Evolutionary conservation across 2,329 filamentous ascomycete species (phyloP).

Genomic region (Diaporthe sp.): DNA sequence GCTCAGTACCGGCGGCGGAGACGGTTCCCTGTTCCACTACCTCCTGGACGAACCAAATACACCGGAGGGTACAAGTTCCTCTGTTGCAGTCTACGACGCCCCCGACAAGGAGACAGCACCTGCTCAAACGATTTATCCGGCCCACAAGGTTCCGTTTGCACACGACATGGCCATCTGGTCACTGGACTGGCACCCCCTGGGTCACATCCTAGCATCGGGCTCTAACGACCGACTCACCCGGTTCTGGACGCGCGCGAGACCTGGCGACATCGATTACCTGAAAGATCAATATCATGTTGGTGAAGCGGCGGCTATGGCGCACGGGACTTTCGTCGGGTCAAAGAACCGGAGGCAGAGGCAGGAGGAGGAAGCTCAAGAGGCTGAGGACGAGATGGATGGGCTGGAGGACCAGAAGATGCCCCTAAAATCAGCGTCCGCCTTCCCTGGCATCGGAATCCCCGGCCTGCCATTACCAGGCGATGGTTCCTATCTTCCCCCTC

Average conservation of each 20-base stretch:
- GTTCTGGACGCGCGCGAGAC: constrained; percentile 93
- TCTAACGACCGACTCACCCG: constrained; percentile 97
- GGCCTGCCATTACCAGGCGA: constrained; percentile 64
- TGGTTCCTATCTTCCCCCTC: constrained; percentile 47
- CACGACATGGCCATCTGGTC: constrained; percentile 98
- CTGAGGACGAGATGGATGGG: constrained; percentile 93
- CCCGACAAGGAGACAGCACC: constrained; percentile 83
- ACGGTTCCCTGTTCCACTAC: constrained; percentile 93
- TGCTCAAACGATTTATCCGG: constrained; percentile 91
- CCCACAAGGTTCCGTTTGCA: constrained; percentile 87
- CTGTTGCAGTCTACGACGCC: constrained; percentile 86
- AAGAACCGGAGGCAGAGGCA: constrained; percentile 83
- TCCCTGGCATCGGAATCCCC: constrained; percentile 66
- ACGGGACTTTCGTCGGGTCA: constrained; percentile 92
- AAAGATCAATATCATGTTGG: constrained; percentile 97
- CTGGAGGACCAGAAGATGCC: constrained; percentile 91
- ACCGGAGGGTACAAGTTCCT: constrained; percentile 77
- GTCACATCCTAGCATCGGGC: constrained; percentile 93
- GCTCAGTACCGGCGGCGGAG: constrained; percentile 89
- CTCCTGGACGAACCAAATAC: constrained; percentile 95
- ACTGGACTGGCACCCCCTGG: constrained; percentile 96
- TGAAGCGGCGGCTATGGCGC: constrained; percentile 90
- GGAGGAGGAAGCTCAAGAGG: constrained; percentile 93
- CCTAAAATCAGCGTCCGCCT: constrained; percentile 64
- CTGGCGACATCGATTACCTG: constrained; percentile 86